Evolutionary conservation across 2,329 filamentous ascomycete species (phyloP).

Genomic region (Pseudogymnoascus sp.): DNA sequence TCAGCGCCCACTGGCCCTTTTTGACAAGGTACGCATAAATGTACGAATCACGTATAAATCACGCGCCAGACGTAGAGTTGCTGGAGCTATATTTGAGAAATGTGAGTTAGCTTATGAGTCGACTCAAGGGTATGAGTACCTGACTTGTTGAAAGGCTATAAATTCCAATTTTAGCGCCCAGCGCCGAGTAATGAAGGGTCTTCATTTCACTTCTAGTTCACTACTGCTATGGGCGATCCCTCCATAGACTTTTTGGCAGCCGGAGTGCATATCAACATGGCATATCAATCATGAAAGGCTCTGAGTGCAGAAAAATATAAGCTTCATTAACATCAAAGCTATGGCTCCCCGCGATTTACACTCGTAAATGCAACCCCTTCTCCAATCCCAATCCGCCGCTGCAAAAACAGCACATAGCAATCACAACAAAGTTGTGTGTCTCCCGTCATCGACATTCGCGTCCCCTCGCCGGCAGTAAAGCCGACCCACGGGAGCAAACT

Average conservation of each 20-base stretch:
- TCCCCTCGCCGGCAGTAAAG: conserved; percentile 64
- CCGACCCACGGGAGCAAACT: conserved; percentile 62
- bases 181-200: not conserved
- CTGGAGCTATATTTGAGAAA: not conserved
- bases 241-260: not conserved
- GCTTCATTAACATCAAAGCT: not conserved
- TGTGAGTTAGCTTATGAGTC: not conserved
- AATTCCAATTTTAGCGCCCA: not conserved
- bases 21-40: not conserved
- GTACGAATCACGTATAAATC: not conserved
- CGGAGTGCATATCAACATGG: not conserved
- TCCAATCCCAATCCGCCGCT: not conserved
- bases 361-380: not conserved
- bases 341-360: not conserved
- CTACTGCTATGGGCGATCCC: no score
- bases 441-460: conserved; percentile 65
- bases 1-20: not conserved
- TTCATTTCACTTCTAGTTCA: not conserved
- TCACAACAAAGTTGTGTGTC: conserved; percentile 32
- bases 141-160: not conserved
- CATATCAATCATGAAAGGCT: not conserved
- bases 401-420: not conserved
- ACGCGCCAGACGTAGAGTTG: not conserved
- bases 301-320: not conserved
- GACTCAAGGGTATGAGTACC: not conserved